Evolutionary conservation across 441 rosid species (phyloP).

Genomic region (Erysimum pusillum): DNA sequence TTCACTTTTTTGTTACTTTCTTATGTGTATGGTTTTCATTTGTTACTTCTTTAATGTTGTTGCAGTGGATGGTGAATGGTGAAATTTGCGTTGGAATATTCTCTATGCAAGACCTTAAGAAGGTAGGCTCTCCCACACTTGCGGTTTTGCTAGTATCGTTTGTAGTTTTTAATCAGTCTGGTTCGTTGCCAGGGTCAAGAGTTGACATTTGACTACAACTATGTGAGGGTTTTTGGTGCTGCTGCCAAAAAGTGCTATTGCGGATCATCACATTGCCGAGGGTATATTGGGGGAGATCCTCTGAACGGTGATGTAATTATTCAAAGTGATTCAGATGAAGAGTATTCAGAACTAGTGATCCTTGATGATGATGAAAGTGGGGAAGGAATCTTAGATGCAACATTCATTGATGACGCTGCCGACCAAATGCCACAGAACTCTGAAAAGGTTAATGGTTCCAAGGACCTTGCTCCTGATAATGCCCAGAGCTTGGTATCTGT

Average conservation of each 20-base stretch:
- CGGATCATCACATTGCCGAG: conserved; percentile 88
- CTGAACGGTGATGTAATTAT: conserved; percentile 70
- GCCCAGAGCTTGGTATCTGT: conserved; percentile 49
- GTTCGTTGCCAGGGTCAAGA: conserved; percentile 78
- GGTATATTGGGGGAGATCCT: conserved; percentile 98
- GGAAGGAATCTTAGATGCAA: conserved; percentile 47
- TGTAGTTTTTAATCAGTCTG: conserved; percentile 35
- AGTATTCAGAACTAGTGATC: conserved; percentile 88
- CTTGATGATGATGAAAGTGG: conserved; percentile 51
- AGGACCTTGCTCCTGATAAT: conserved; percentile 49
- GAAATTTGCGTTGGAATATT: conserved; percentile 98
- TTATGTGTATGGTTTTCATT: conserved; percentile 30
- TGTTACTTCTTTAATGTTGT: conserved; percentile 42
- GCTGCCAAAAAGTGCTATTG: conserved; percentile 98
- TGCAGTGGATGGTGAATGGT: conserved; percentile 99
- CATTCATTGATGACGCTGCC: conserved; percentile 46
- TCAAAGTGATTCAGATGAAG: conserved; percentile 99
- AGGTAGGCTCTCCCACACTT: conserved; percentile 58
- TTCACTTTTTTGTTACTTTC: conserved; percentile 17
- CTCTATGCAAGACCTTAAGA: conserved; percentile 85
- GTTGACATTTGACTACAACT: conserved; percentile 97
- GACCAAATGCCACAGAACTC: conserved; percentile 46
- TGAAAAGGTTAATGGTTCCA: conserved; percentile 48
- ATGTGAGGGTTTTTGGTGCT: conserved; percentile 97
- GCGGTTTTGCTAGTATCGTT: conserved; percentile 1